Base-by-base conservation (phyloP, 2,329 filamentous ascomycete species). In the Cordyceps tenuipes region DNA sequence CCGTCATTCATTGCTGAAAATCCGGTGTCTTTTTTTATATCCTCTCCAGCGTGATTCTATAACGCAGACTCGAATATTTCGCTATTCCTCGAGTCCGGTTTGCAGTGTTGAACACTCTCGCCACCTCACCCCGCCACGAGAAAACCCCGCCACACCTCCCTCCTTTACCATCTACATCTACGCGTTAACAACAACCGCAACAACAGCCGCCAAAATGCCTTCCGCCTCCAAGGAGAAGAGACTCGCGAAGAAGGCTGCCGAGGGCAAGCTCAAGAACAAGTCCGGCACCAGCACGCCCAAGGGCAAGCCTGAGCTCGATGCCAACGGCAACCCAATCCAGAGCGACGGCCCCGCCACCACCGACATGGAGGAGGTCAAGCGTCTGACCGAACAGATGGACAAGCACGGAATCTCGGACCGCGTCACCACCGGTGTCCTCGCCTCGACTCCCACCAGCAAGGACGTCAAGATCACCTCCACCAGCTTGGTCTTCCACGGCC, bases 391-490 rank as follows among this genome's bases (percentile, higher is more conserved):
- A 59, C 95, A 99, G 79, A 89, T 96, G 83, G 94, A 99, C 79
- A 90, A 96, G 79, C 85, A 96, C 73, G 94, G 94, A 71, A 82
- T 99, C 66, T 97, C 94, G 15, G 94, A 99, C 77, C 89, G 94
- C 75, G 94, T 99, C 75, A 99, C 95, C 63, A 99, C 94, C 63
- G 94, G 94, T 84, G 94, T 99, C 60, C 81, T 99, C 64, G 82
- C 92, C 43, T 99, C 94, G 49, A 85, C 93, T 64, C 76, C 83
- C 64, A 82, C 89, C 67, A 95, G 89, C 79, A 89, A 90, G 77
- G 94, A 99, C 76, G 91, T 96, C 76, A 99, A 99, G 82, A 94
- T 99, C 74, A 96, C 88, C 66, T 96, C 91, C 60, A 84, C 87
- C 70, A 96, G 89, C 64, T 81, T 99, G 67, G 93, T 97, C 65